These are phyloP conservation scores for Fusarium marasasianum DNA, from an alignment of 2,329 filamentous ascomycete species.

Conservation along the genomic window DNA sequence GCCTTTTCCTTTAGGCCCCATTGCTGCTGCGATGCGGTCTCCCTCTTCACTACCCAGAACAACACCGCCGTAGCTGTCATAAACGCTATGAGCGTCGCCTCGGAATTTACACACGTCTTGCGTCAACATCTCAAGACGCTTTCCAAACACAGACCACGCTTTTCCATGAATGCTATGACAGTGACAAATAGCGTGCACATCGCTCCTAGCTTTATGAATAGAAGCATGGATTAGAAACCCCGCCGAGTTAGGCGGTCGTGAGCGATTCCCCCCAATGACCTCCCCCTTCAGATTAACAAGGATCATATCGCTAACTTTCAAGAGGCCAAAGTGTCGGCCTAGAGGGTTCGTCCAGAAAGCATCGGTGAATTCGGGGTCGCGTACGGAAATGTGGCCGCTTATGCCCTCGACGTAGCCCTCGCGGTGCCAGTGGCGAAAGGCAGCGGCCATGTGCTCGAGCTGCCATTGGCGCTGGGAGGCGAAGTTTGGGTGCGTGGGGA, in stretches of 20 bases:
- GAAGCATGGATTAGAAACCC: slow-evolving; percentile 75
- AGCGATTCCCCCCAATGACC: slow-evolving; percentile 70
- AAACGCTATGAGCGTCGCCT: slow-evolving; percentile 69
- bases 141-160: slow-evolving; percentile 72
- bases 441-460: slow-evolving; percentile 70
- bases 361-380: slow-evolving; percentile 68
- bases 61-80: slow-evolving; percentile 62
- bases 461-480: slow-evolving; percentile 42
- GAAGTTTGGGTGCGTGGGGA: slow-evolving; percentile 40
- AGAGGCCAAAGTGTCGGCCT: slow-evolving; percentile 68
- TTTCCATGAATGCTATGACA: slow-evolving; percentile 72
- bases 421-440: slow-evolving; percentile 74
- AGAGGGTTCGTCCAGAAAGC: slow-evolving; percentile 75
- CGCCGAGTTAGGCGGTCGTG: slow-evolving; percentile 70
- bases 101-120: slow-evolving; percentile 73
- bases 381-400: slow-evolving; percentile 72
- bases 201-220: slow-evolving; percentile 70
- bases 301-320: slow-evolving; percentile 74
- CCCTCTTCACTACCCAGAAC: slow-evolving; percentile 71
- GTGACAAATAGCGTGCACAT: slow-evolving; percentile 75
- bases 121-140: slow-evolving; percentile 73
- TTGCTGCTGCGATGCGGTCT: slow-evolving; percentile 66
- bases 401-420: slow-evolving; percentile 75
- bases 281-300: slow-evolving; percentile 68
- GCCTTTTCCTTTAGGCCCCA: slow-evolving; percentile 67